Evolutionary conservation across 1,284 basidiomycete species (phyloP).

Genomic region (Cryptococcus floricola): DNA sequence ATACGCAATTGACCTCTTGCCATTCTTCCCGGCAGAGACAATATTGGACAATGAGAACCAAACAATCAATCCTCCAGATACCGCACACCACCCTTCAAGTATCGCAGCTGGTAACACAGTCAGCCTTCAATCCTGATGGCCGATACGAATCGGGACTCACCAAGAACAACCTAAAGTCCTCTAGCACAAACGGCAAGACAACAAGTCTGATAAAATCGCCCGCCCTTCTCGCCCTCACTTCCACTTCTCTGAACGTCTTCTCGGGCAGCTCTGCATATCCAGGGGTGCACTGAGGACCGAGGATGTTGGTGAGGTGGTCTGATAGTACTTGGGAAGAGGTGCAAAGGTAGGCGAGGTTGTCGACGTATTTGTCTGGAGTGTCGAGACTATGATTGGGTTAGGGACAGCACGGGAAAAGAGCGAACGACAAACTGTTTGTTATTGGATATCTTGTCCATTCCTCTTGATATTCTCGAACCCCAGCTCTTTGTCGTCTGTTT

Average conservation of each 20-base stretch:
- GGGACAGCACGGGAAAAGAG: not conserved
- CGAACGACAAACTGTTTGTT: conserved; percentile 70
- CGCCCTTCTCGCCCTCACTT: conserved; percentile 68
- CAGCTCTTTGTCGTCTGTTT: conserved; percentile 52
- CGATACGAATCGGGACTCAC: conserved; percentile 56
- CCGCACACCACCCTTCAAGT: conserved; percentile 36
- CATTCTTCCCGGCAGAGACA: too few relatives aligned
- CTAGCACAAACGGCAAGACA: conserved; percentile 84
- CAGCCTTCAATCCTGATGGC: not conserved
- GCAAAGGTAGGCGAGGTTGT: conserved; percentile 72
- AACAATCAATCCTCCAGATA: conserved; percentile 33
- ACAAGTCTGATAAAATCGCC: conserved; percentile 90
- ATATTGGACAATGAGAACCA: too few relatives aligned
- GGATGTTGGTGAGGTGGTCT: conserved; percentile 74
- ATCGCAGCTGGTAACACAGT: conserved; percentile 23
- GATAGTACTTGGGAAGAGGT: conserved; percentile 73
- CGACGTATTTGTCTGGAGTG: conserved; percentile 79
- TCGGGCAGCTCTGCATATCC: conserved; percentile 64
- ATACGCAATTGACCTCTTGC: too few relatives aligned
- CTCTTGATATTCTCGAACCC: conserved; percentile 75
- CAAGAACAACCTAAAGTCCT: conserved; percentile 61
- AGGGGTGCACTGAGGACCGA: conserved; percentile 54
- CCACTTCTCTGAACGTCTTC: conserved; percentile 63
- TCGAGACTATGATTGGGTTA: conserved; percentile 62
- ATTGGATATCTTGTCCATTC: conserved; percentile 85